Base-by-base conservation (phyloP, 305 asterid genomes). In the Striga hermonthica region DNA sequence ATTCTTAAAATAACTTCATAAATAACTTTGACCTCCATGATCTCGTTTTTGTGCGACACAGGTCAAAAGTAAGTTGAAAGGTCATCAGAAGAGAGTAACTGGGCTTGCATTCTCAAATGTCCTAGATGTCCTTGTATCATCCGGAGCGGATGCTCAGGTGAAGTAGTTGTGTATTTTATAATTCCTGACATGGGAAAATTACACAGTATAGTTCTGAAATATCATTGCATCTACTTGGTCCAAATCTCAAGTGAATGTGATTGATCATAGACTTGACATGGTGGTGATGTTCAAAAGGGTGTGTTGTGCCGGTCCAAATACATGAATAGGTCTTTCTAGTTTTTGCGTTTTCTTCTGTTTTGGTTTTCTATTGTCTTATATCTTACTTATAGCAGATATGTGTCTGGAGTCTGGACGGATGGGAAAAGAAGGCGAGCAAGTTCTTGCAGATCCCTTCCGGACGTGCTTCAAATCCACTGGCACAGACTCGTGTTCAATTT, bases 101-200 rank as follows among this genome's bases (percentile, higher is more conserved):
- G 96, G 96, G 22, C 85, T 88, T 50, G 86, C 96, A 16, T 88
- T 88, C 74, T 88, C 94, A 40, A 79, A 63, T 44, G 79, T 60
- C 60, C 74, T 84, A 53, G 74, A 75, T 68, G 64, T 82, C 57
- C 82, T 86, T 44, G 90, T 88, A 60, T 86, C 95, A 50, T 75
- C 92, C 4, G 89, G 95, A 47, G 88, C 90, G 70, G 95, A 88
- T 80, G 83, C 81, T 70, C 95, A 88, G 95, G 96, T 86, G 69
- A 52, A 14, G 12, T 10, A 12, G 37, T 34, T 56, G 10, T 45
- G 9, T 47, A 60, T 6, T 28, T 45, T 7, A 6, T 55, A 34
- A 39, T 57, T 63, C 64, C 64, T 45, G 12, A 35, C 49, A 38
- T 9, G 57, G 59, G 39, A 10, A 22, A 22, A 22, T 7, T 54